These are phyloP conservation scores for Trypanosoma caninum DNA, from an alignment of 208 protist genomes.

Conservation along the genomic window DNA sequence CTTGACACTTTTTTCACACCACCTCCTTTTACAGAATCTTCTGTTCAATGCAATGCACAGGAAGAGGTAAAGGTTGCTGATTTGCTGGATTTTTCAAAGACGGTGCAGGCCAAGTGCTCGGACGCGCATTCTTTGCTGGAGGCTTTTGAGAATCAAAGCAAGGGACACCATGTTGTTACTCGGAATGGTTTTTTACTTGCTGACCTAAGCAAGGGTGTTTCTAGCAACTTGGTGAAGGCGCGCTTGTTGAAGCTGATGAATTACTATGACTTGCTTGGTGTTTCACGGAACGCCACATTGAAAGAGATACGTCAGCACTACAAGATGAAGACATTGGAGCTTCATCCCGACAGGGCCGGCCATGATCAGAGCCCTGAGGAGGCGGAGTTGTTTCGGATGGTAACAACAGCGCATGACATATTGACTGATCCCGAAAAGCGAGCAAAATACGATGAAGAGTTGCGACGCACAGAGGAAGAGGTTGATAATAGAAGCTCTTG, in stretches of 20 bases:
- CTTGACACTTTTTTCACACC: constrained; percentile 22
- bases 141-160: constrained; percentile 61
- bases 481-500: constrained; percentile 25
- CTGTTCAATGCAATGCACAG: constrained; percentile 24
- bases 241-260: constrained; percentile 84
- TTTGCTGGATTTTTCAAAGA: constrained; percentile 68
- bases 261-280: constrained; percentile 89
- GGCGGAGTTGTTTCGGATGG: constrained; percentile 84
- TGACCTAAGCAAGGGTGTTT: constrained; percentile 19
- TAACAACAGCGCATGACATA: constrained; percentile 88
- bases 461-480: constrained; percentile 12
- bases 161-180: constrained; percentile 17
- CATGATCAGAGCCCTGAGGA: constrained; percentile 69
- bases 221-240: constrained; percentile 67
- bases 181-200: constrained; percentile 24
- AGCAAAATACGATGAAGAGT: constrained; percentile 59
- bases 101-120: constrained; percentile 37
- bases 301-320: constrained; percentile 76
- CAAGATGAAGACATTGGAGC: constrained; percentile 82
- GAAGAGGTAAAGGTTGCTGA: constrained; percentile 24
- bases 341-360: constrained; percentile 82
- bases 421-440: constrained; percentile 58
- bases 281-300: constrained; percentile 54
- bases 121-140: constrained; percentile 62
- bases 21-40: not conserved